Conservation (phyloP, 1,284 basidiomycete species). For the Ceratobasidium theobromae region DNA sequence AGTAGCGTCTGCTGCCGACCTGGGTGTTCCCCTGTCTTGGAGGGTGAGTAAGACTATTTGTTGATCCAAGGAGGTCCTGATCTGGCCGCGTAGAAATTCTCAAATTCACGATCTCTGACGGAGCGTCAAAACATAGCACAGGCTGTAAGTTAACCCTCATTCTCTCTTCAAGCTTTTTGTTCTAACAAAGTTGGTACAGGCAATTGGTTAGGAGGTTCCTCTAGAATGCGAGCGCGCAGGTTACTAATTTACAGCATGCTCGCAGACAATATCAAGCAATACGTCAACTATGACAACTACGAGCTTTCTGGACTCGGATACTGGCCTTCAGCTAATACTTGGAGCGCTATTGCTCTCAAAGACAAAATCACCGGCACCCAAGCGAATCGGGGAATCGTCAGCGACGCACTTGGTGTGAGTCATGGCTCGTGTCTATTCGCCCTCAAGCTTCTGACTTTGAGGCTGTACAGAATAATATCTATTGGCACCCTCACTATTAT, state of each 20-base stretch:
- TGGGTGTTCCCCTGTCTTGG: constrained; percentile 8
- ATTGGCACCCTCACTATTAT: constrained; percentile 26
- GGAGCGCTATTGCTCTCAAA: constrained; percentile 51
- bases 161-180: not conserved
- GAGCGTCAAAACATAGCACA: constrained; percentile 28
- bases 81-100: constrained; percentile 8
- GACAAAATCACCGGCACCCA: constrained; percentile 46
- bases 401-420: constrained; percentile 48
- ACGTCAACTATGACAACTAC: constrained; percentile 18
- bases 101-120: not conserved
- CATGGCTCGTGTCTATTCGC: constrained; percentile 43
- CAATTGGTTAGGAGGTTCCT: not conserved
- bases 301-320: constrained; percentile 43
- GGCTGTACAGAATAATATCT: constrained; percentile 13
- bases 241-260: not conserved
- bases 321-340: constrained; percentile 55
- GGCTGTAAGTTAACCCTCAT: not conserved
- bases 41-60: not conserved
- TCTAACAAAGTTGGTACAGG: not conserved
- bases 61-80: not conserved
- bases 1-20: not conserved
- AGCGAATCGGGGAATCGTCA: constrained; percentile 45
- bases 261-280: constrained; percentile 30
- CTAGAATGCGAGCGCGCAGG: too few species aligned
- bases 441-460: constrained; percentile 44